phyloP scores from a whole-genome alignment of 164 flowering plant species.

The Vitis amurensis region DNA sequence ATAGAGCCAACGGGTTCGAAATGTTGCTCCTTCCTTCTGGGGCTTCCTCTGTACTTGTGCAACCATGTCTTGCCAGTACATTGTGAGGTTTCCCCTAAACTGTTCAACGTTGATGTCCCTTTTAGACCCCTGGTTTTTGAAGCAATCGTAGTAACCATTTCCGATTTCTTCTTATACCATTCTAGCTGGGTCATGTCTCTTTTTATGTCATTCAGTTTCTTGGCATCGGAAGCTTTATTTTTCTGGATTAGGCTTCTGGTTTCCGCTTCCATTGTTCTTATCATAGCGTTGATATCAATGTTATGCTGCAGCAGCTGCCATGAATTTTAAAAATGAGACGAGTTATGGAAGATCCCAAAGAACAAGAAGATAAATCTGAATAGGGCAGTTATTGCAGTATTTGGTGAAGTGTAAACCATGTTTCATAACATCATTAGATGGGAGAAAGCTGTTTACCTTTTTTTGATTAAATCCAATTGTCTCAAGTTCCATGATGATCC shows the following conservation, averaged over 20 bases:
- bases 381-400: too few species aligned
- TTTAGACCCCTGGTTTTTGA: conserved; percentile 5
- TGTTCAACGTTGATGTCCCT: conserved; percentile 15
- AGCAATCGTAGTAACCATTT: conserved; percentile 48
- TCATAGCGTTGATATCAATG: neutral
- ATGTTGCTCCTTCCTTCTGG: conserved; percentile 22
- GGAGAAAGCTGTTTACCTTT: conserved; percentile 16
- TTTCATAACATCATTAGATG: too few species aligned
- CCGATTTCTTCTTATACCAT: conserved; percentile 45
- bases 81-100: conserved; percentile 22
- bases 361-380: too few species aligned
- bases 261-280: conserved; percentile 10
- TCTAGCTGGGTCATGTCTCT: conserved; percentile 34
- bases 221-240: conserved; percentile 11
- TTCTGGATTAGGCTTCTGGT: neutral
- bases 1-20: conserved; percentile 30
- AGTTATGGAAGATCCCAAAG: too few species aligned
- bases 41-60: conserved; percentile 35
- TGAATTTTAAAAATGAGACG: neutral
- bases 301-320: conserved; percentile 10
- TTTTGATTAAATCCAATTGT: conserved; percentile 20
- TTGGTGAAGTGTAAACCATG: too few species aligned
- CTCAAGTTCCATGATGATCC: conserved; percentile 26
- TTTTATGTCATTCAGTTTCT: conserved; percentile 34
- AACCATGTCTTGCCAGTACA: conserved; percentile 42